A percentile compares a stretch with the other conserved stretches of the same genome.
Evolutionary conservation across 2,329 filamentous ascomycete species (phyloP).

Genomic region (Cordyceps cicadae): DNA sequence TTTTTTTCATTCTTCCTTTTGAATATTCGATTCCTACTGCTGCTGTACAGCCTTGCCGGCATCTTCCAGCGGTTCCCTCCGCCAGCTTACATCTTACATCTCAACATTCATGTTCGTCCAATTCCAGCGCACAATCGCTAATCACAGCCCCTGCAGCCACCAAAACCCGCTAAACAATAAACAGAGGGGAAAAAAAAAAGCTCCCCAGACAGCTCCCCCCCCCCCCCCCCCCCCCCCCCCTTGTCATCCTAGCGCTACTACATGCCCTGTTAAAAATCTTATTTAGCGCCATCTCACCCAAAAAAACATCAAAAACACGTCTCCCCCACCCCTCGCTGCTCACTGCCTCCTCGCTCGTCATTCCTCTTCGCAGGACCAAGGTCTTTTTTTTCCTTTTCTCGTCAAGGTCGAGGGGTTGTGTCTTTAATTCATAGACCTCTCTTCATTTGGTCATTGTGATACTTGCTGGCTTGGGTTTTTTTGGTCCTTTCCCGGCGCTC

Average conservation of each 20-base stretch:
- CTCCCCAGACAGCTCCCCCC: background rate
- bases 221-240: no score
- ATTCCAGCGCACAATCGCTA: background rate
- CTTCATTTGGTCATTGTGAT: background rate
- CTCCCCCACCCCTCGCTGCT: slow-evolving; percentile 6
- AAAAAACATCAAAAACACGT: slow-evolving; percentile 7
- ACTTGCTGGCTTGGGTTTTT: background rate
- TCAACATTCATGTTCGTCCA: background rate
- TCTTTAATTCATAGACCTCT: background rate
- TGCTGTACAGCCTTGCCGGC: background rate
- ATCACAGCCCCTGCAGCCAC: background rate
- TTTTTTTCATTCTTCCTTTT: no score
- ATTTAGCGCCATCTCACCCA: background rate
- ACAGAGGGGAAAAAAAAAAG: background rate
- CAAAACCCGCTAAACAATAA: background rate
- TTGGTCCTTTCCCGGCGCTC: background rate
- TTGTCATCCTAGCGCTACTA: background rate
- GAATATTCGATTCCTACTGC: no score
- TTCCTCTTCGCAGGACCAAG: background rate
- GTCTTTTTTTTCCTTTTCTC: background rate
- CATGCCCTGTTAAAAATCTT: background rate
- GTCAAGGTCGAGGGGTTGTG: slow-evolving; percentile 3
- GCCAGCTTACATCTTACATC: background rate
- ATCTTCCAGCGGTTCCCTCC: background rate
- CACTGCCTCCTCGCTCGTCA: background rate